Base-by-base conservation (phyloP, 768 basidiomycete genomes). In the Boletus rubroflammeus region DNA sequence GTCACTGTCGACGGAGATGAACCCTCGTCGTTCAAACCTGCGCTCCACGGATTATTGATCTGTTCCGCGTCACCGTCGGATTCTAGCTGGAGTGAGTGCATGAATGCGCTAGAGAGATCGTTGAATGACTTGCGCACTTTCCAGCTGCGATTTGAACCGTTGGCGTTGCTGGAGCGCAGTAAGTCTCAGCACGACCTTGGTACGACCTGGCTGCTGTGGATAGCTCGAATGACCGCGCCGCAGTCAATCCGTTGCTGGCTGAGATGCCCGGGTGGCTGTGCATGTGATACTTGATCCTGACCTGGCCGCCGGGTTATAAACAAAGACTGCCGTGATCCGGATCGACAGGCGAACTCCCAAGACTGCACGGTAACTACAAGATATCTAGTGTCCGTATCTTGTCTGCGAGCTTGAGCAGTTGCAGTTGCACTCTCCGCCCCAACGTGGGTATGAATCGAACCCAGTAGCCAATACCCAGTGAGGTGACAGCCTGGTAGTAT, bases 401-500 rank as follows among this genome's bases (percentile, higher is more conserved):
- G n/a, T 32, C 32, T 4, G 29, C n/a, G n/a, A n/a, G n/a, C n/a
- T n/a, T n/a, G n/a, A n/a, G n/a, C n/a, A n/a, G n/a, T n/a, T n/a
- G n/a, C n/a, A n/a, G n/a, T n/a, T n/a, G n/a, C n/a, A n/a, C n/a
- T n/a, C n/a, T n/a, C 23, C 23, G 23, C 23, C 23, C 23, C 23
- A 4, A 25, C 23, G 23, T 31, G 31, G 11, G 31, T 31, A 31
- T 25, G 11, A 31, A 31, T 31, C 31, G 31, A 31, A 31, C 29
- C 10, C 10, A 10, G 8, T n/a, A 29, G 28, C 8, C 31, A 13
- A 11, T 13, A 31, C 31, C n/a, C n/a, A n/a, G n/a, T n/a, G 31
- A 29, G 9, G 28, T 7, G 9, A 10, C 86, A 62, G 92, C n/a
- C n/a, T n/a, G n/a, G n/a, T n/a, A n/a, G 94, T 90, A 65, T 72